Evolutionary conservation across 2,329 filamentous ascomycete species (phyloP).

Genomic region (Diaporthe longicolla): DNA sequence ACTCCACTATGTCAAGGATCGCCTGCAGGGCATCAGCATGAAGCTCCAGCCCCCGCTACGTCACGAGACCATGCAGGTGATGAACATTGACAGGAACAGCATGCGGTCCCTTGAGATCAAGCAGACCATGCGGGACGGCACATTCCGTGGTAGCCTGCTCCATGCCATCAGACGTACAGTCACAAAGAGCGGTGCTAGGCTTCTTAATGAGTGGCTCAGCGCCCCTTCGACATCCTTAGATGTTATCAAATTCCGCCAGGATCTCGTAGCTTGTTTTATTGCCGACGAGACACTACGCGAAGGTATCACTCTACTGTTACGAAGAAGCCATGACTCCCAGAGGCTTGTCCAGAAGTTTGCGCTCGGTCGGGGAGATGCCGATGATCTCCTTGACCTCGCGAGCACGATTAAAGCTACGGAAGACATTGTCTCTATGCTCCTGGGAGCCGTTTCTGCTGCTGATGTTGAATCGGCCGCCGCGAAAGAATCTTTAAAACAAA

Average conservation of each 20-base stretch:
- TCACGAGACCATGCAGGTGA: slow-evolving; percentile 80
- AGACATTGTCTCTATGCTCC: slow-evolving; percentile 70
- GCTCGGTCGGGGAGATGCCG: slow-evolving; percentile 89
- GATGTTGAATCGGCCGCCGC: slow-evolving; percentile 17
- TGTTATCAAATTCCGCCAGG: slow-evolving; percentile 83
- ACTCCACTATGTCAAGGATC: slow-evolving; percentile 86
- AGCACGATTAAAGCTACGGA: slow-evolving; percentile 83
- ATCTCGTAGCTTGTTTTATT: slow-evolving; percentile 85
- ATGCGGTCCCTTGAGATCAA: slow-evolving; percentile 91
- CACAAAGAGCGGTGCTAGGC: slow-evolving; percentile 89
- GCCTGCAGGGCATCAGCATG: slow-evolving; percentile 82
- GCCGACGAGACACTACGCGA: slow-evolving; percentile 77
- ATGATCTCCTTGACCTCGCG: slow-evolving; percentile 88
- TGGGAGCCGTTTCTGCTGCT: slow-evolving; percentile 41
- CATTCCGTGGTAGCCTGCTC: slow-evolving; percentile 85
- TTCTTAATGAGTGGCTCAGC: slow-evolving; percentile 88
- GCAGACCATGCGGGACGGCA: slow-evolving; percentile 84
- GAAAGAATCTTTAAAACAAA: slow-evolving; percentile 56
- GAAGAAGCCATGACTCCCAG: slow-evolving; percentile 85
- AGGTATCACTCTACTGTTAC: slow-evolving; percentile 76
- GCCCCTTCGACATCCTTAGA: slow-evolving; percentile 90
- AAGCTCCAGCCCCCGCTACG: slow-evolving; percentile 87
- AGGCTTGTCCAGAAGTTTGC: slow-evolving; percentile 95
- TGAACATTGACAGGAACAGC: slow-evolving; percentile 94
- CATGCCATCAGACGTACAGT: slow-evolving; percentile 92